Percentiles rank a stretch among this genome's conserved stretches.
phyloP scores from a whole-genome alignment of 2,329 filamentous ascomycete species.

The Fusarium torulosum region DNA sequence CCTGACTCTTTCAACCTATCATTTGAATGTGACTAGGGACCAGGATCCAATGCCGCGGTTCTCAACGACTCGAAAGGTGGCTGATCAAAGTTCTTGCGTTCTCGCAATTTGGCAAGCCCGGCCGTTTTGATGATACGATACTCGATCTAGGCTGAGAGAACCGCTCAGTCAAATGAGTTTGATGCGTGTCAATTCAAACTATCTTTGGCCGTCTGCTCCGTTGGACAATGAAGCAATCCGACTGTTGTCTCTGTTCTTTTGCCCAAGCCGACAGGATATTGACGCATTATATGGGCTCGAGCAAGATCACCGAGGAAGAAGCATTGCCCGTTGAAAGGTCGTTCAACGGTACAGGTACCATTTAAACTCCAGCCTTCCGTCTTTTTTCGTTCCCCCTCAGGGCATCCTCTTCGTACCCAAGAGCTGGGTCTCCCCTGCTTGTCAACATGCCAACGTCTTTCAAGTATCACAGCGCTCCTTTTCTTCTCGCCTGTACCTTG shows the following conservation, averaged over 20 bases:
- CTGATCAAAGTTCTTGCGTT: slow-evolving; percentile 9
- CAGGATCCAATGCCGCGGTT: slow-evolving; percentile 32
- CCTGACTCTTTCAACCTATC: slow-evolving; percentile 35
- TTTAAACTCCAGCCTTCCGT: neutral
- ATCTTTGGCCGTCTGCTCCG: too few species aligned
- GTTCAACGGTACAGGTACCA: slow-evolving; percentile 2
- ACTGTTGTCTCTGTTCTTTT: too few species aligned
- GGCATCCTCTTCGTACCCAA: slow-evolving; percentile 18
- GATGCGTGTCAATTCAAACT: slow-evolving; percentile 21
- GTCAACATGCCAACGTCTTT: slow-evolving; percentile 25
- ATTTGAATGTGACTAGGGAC: slow-evolving; percentile 27
- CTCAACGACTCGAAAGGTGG: slow-evolving; percentile 18
- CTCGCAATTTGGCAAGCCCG: neutral
- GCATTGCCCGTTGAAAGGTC: neutral
- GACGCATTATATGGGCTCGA: neutral
- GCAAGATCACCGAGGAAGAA: slow-evolving; percentile 8
- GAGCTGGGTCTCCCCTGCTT: slow-evolving; percentile 46
- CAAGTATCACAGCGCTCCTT: slow-evolving; percentile 4
- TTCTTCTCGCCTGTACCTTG: slow-evolving; percentile 16
- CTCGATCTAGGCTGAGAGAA: neutral
- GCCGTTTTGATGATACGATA: slow-evolving; percentile 21
- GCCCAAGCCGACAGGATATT: too few species aligned
- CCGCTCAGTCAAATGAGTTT: slow-evolving; percentile 8
- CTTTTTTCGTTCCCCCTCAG: slow-evolving; percentile 9
- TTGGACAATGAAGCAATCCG: too few species aligned